phyloP scores from a whole-genome alignment of 2,329 filamentous ascomycete genomes.

The Colletotrichum scovillei region DNA sequence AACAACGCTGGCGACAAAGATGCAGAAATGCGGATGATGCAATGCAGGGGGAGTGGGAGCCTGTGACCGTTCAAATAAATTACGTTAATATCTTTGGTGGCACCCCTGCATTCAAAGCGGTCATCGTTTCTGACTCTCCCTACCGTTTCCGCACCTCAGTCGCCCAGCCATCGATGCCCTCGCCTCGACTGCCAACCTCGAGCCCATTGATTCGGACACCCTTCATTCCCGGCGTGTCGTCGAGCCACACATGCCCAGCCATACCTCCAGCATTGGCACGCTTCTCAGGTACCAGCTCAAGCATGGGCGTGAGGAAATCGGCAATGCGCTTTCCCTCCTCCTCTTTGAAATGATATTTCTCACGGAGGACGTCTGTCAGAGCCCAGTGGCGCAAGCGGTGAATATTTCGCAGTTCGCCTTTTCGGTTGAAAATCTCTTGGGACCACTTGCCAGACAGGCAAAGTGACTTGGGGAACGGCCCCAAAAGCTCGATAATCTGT shows the following conservation, averaged over 20 bases:
- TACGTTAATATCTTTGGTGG: slow-evolving; percentile 26
- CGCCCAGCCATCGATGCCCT: slow-evolving; percentile 95
- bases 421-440: slow-evolving; percentile 98
- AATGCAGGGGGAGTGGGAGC: slow-evolving; percentile 1
- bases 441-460: slow-evolving; percentile 96
- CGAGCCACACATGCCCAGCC: slow-evolving; percentile 85
- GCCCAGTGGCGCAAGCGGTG: slow-evolving; percentile 97
- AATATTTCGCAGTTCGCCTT: slow-evolving; percentile 97
- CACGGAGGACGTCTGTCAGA: slow-evolving; percentile 88
- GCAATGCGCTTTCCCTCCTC: slow-evolving; percentile 82
- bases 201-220: slow-evolving; percentile 78
- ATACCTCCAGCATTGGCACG: slow-evolving; percentile 96
- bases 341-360: slow-evolving; percentile 95
- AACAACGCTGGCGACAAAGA: neutral
- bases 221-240: slow-evolving; percentile 91
- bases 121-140: slow-evolving; percentile 38
- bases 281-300: slow-evolving; percentile 88
- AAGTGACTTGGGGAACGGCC: slow-evolving; percentile 90
- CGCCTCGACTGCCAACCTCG: slow-evolving; percentile 83
- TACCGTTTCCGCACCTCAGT: slow-evolving; percentile 87
- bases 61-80: slow-evolving; percentile 21
- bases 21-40: neutral
- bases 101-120: slow-evolving; percentile 14
- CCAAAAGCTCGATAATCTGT: slow-evolving; percentile 97
- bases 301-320: slow-evolving; percentile 89